phyloP scores from a whole-genome alignment of 2,329 filamentous ascomycete species.

The Neonectria ditissima region DNA sequence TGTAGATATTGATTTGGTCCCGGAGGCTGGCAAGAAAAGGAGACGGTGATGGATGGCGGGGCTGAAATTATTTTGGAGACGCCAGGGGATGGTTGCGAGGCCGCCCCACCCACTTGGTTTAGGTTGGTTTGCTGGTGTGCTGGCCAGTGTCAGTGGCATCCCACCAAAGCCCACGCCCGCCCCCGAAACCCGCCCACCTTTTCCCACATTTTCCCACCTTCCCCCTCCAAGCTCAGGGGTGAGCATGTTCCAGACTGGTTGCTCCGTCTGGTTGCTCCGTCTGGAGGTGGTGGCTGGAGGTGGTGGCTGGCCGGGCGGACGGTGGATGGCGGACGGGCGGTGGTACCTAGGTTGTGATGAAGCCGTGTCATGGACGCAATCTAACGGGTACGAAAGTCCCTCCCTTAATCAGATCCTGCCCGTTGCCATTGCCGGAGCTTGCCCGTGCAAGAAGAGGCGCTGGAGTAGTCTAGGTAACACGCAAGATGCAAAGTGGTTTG shows the following conservation, averaged over 20 bases:
- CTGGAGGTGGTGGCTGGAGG: slow-evolving; percentile 14
- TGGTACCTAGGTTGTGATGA: slow-evolving; percentile 1
- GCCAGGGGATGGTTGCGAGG: slow-evolving; percentile 36
- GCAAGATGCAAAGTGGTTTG: slow-evolving; percentile 1
- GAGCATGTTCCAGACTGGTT: slow-evolving; percentile 9
- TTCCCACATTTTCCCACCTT: slow-evolving; percentile 11
- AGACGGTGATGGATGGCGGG: slow-evolving; percentile 54
- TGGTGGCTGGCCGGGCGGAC: slow-evolving; percentile 7
- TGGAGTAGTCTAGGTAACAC: not conserved
- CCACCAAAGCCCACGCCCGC: not conserved
- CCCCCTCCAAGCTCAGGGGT: slow-evolving; percentile 22
- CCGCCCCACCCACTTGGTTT: slow-evolving; percentile 23
- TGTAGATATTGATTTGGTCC: slow-evolving; percentile 46
- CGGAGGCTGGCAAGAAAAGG: slow-evolving; percentile 48
- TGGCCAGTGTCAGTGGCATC: not conserved
- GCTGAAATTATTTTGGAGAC: slow-evolving; percentile 55
- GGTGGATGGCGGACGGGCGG: slow-evolving; percentile 13
- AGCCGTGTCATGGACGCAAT: slow-evolving; percentile 12
- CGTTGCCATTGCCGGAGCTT: slow-evolving; percentile 3
- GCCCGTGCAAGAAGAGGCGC: not conserved
- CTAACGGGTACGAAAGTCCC: slow-evolving; percentile 23
- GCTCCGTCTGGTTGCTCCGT: slow-evolving; percentile 15
- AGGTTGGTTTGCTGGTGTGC: slow-evolving; percentile 12
- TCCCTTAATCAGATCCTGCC: slow-evolving; percentile 25
- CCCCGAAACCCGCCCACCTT: slow-evolving; percentile 11